Conservation (phyloP, 176 grass and related monocot genomes). For the Musa beccarii region DNA sequence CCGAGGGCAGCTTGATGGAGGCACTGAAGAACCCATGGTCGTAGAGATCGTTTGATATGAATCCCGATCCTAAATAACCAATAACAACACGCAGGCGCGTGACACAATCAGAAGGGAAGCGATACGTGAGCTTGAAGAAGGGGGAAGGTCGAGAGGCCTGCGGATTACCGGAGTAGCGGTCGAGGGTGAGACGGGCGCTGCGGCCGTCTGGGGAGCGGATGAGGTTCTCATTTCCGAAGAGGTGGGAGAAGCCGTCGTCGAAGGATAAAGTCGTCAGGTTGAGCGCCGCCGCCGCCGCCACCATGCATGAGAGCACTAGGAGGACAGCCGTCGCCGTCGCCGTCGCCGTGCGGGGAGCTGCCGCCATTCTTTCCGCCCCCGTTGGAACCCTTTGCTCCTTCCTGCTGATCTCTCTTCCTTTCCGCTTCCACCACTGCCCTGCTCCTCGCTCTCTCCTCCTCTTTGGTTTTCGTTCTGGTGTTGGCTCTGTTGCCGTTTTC, state of each 20-base stretch:
- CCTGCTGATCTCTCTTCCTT: not conserved
- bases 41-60: conserved; percentile 12
- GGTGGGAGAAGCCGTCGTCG: conserved; percentile 20
- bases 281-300: not conserved
- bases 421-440: not conserved
- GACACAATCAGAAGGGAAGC: too few relatives aligned
- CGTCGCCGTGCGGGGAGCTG: not conserved
- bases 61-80: conserved; percentile 6
- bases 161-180: conserved; percentile 12
- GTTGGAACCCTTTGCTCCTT: not conserved
- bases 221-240: conserved; percentile 20
- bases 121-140: not conserved
- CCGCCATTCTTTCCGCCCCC: not conserved
- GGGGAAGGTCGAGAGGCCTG: too few relatives aligned
- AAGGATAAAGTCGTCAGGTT: conserved; percentile 7
- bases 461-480: not conserved
- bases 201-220: conserved; percentile 13
- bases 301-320: not conserved
- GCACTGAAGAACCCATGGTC: conserved; percentile 16
- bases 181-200: conserved; percentile 1
- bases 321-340: not conserved
- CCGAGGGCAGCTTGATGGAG: conserved; percentile 16
- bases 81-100: not conserved
- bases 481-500: too few relatives aligned
- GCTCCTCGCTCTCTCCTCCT: not conserved